A percentile compares a stretch with the other conserved stretches of the same genome.
Evolutionary conservation across 208 protist species (phyloP).

Genomic region (Histomonas meleagridis): DNA sequence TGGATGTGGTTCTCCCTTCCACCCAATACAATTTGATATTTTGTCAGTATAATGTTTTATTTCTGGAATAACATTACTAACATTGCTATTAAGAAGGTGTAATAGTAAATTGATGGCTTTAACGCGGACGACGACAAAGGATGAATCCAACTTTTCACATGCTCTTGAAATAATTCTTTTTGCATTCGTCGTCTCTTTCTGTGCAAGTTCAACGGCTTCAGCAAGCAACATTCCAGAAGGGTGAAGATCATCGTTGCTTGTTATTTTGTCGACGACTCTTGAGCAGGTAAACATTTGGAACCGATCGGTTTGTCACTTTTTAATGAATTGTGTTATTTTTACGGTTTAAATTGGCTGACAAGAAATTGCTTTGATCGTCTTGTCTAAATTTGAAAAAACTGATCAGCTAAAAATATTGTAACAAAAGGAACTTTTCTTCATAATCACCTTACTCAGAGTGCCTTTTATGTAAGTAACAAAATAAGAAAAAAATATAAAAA

Average conservation of each 20-base stretch:
- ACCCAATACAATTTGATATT: background rate
- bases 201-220: background rate
- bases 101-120: background rate
- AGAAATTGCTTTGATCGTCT: too few species aligned
- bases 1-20: background rate
- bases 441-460: too few species aligned
- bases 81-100: background rate
- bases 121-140: background rate
- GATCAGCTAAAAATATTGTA: too few species aligned
- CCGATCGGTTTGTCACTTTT: too few species aligned
- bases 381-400: too few species aligned
- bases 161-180: background rate
- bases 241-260: background rate
- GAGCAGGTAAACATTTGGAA: conserved; percentile 18
- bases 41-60: background rate
- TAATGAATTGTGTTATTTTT: too few species aligned
- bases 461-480: too few species aligned
- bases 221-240: background rate
- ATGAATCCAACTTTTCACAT: background rate
- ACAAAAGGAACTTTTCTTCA: too few species aligned
- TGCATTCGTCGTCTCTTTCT: background rate
- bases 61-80: background rate
- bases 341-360: too few species aligned
- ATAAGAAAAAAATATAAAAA: too few species aligned
- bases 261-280: background rate